Percentiles rank a stretch among this genome's conserved stretches.
Evolutionary conservation across 2,329 filamentous ascomycete genomes (phyloP).

Genomic region (Epichloe baconii): DNA sequence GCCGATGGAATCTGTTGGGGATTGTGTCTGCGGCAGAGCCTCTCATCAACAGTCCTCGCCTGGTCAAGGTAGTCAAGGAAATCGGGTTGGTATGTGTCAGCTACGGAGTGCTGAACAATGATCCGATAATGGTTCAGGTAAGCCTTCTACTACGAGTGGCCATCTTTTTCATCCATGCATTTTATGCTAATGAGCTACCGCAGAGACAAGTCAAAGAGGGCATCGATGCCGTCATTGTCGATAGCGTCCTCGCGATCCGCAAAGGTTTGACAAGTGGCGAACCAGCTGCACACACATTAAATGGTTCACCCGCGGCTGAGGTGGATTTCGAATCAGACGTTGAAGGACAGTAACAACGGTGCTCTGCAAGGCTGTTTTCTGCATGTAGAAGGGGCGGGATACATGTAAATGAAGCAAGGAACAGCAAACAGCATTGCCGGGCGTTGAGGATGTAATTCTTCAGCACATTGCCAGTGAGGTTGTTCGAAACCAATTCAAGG

Average conservation of each 20-base stretch:
- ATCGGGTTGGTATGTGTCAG: constrained; percentile 87
- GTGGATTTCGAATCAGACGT: neutral
- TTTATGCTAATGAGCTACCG: constrained; percentile 8
- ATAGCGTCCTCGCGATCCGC: constrained; percentile 83
- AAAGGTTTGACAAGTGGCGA: constrained; percentile 58
- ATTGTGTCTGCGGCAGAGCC: constrained; percentile 84
- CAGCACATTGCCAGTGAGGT: neutral
- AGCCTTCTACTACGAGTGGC: neutral
- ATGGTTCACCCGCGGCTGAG: neutral
- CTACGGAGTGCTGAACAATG: constrained; percentile 86
- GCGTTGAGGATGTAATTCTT: neutral
- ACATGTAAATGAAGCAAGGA: neutral
- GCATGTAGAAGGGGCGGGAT: neutral
- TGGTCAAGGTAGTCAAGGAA: constrained; percentile 90
- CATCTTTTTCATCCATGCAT: neutral
- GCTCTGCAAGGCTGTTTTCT: neutral
- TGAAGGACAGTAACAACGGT: neutral
- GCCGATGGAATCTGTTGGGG: constrained; percentile 85
- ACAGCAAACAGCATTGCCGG: neutral
- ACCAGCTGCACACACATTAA: constrained; percentile 4
- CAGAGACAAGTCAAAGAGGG: constrained; percentile 85
- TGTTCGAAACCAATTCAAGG: neutral
- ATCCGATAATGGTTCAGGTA: constrained; percentile 74
- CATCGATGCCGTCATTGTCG: constrained; percentile 95
- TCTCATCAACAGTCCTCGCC: constrained; percentile 72